A percentile compares a stretch with the other conserved stretches of the same genome.
These are phyloP conservation scores for Colletotrichum sp. DNA, from an alignment of 2,329 filamentous ascomycete species.

Conservation along the genomic window DNA sequence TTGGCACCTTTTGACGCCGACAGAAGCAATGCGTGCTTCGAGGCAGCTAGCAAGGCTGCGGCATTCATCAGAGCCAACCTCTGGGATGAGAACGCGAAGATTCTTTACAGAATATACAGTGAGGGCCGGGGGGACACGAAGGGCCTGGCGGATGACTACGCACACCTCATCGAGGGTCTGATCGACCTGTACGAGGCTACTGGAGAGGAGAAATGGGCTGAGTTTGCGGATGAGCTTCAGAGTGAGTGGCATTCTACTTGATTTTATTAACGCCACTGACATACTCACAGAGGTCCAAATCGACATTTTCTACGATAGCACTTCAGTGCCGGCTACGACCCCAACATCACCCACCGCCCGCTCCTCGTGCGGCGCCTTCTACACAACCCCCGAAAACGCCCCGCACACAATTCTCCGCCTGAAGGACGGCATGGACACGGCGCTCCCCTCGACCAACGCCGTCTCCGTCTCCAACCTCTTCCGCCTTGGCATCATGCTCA, in stretches of 20 bases:
- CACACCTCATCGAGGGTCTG: slow-evolving; percentile 83
- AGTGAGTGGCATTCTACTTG: slow-evolving; percentile 46
- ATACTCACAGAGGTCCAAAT: slow-evolving; percentile 69
- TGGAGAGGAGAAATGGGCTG: slow-evolving; percentile 74
- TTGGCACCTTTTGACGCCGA: slow-evolving; percentile 65
- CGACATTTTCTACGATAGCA: slow-evolving; percentile 75
- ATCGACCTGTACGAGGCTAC: slow-evolving; percentile 86
- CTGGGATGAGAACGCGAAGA: slow-evolving; percentile 67
- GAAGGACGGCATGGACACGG: slow-evolving; percentile 94
- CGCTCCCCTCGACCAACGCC: slow-evolving; percentile 88
- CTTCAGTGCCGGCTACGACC: slow-evolving; percentile 28
- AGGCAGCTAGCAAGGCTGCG: slow-evolving; percentile 71
- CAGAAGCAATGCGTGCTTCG: slow-evolving; percentile 65
- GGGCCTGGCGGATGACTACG: slow-evolving; percentile 94
- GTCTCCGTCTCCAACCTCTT: slow-evolving; percentile 88
- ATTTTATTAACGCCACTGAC: slow-evolving; percentile 20
- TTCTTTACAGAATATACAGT: slow-evolving; percentile 77
- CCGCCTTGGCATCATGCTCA: slow-evolving; percentile 73
- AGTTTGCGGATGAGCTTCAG: slow-evolving; percentile 85
- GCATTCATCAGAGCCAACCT: slow-evolving; percentile 75
- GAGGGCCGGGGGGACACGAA: slow-evolving; percentile 67
- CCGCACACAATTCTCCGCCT: slow-evolving; percentile 80
- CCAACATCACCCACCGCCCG: slow-evolving; percentile 42
- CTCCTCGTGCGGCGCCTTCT: slow-evolving; percentile 68
- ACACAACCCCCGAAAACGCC: slow-evolving; percentile 68